Evolutionary conservation across 2,329 filamentous ascomycete genomes (phyloP), one percentile per base, ranked within the genome.

Genomic region (Beauveria sp.): DNA sequence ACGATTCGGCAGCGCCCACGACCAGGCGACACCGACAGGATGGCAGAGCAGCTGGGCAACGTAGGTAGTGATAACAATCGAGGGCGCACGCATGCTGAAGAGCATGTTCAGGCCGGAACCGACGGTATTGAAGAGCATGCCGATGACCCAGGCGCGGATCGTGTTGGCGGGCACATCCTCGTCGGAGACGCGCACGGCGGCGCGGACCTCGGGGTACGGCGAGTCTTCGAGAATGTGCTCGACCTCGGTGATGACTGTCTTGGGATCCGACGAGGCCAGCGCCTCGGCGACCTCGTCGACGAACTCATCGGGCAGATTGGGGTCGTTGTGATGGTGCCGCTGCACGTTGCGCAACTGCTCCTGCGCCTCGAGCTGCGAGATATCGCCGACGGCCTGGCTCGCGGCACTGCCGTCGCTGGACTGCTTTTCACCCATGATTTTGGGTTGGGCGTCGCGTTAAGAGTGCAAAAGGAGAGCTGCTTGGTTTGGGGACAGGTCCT

Each of bases 181-280:
- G 48, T 62, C 61, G 55, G 43, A 50, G 55, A 44, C 44, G 40
- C 61, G 61, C 22, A 62, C 61, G n/a, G 61, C 55, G 10, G 61
- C 61, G 41, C 61, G 61, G 5, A 62, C 61, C 28, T 62, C 61
- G 14, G 61, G 61, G 24, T 62, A 62, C n/a, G 61, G 61, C 48
- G 61, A 62, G 41, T 62, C 55, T 24, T 62, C 61, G 30, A 62
- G 50, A 18, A 66, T 10, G 26, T 62, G 94, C 83, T 92, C 69
- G 97, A 97, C 74, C 71, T 99, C 61, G 96, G 91, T 80, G 91
- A 92, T 77, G 90, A 84, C 22, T 72, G 76, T 52, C 76, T 79
- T 41, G 79, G 83, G 63, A 75, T 79, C n/a, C 80, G 85, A 63
- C 72, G 79, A 51, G 72, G 80, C 56, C 67, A 72, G 43, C 71